Percentiles rank a stretch among this genome's conserved stretches.
Conservation (phyloP, 305 asterid species). For the Ajuga reptans region DNA sequence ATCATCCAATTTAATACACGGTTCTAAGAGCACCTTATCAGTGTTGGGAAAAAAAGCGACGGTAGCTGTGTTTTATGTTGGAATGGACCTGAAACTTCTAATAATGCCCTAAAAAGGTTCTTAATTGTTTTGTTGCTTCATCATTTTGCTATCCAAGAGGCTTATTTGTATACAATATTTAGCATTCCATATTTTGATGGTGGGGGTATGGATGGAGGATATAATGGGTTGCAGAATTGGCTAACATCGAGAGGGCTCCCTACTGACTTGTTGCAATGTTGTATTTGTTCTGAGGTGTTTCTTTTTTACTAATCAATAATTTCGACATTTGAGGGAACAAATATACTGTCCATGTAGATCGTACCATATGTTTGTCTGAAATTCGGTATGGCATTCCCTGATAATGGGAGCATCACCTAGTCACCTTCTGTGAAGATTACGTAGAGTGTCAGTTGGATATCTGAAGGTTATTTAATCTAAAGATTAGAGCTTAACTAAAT, state of each 20-base stretch:
- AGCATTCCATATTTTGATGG: background rate
- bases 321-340: background rate
- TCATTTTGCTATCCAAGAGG: slow-evolving; percentile 3
- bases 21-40: background rate
- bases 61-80: background rate
- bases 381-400: background rate
- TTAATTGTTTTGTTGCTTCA: background rate
- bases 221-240: background rate
- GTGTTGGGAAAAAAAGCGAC: background rate
- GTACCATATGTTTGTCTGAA: background rate
- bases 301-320: background rate
- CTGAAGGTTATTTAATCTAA: no score
- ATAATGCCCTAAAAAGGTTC: background rate
- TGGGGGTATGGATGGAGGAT: background rate
- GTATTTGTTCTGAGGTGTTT: background rate
- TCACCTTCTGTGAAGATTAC: slow-evolving; percentile 5
- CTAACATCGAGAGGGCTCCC: background rate
- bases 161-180: background rate
- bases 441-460: no score
- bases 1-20: background rate
- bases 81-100: background rate
- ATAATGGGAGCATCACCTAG: background rate
- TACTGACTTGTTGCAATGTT: background rate
- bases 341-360: background rate
- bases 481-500: background rate